Evolutionary conservation across 768 basidiomycete genomes (phyloP), one percentile per base, ranked within the genome.

Genomic region (Trametes cingulata): DNA sequence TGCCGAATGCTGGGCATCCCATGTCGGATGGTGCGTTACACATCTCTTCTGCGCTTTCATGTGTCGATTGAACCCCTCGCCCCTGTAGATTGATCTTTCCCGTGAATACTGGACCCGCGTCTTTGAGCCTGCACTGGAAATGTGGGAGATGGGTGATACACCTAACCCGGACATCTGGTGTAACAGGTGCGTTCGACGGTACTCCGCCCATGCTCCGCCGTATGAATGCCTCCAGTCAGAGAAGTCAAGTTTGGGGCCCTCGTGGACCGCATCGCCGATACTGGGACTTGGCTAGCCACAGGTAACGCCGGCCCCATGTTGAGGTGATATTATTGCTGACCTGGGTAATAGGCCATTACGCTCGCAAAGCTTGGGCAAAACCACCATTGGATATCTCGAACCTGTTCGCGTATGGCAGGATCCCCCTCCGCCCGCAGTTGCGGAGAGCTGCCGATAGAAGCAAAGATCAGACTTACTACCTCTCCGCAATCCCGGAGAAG

Each of bases 111-210:
- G 95, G 95, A 85, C 80, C 13, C 80, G 84, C 33, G 93, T 98
- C 15, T 98, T 98, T 66, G 89, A 93, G 67, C 95, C 95, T 2
- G 85, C 93, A 2, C 70, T 98, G 39, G 77, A 76, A 45, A 76
- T 80, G 27, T 97, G 95, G 95, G 83, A 89, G 68, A 63, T 72
- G 3, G 95, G 95, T 0, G 71, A 80, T 10, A 96, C 93, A 1
- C 95, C 95, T 0, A 98, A 97, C 73, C 94, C 95, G 0, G 95
- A 98, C 69, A 86, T 98, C 1, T 86, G 84, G 81, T 98, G 95
- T 70, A 98, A 98, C 75, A 85, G 76, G 93, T 91, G 50, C 52
- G 75, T 60, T 58, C 33, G 15, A 37, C 5, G 19, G 2, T n/a
- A 6, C 33, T 15, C 1, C 3, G 15, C 52, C 13, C 10, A 33